Evolutionary conservation across 805 yeast species (phyloP).

Genomic region (Lipomyces sp.): DNA sequence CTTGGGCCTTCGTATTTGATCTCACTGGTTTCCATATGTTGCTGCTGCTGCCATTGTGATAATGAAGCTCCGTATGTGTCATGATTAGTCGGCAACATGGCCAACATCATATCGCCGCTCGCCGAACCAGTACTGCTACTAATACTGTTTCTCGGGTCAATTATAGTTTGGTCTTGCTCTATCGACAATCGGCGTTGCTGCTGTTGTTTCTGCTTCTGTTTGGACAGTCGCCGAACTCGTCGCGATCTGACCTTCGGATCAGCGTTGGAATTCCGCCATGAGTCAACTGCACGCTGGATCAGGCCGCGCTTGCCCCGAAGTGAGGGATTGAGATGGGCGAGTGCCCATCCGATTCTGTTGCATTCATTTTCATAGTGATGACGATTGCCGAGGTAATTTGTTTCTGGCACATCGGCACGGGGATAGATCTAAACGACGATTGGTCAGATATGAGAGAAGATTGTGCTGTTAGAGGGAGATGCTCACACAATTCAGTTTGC

Average conservation of each 20-base stretch:
- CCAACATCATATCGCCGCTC: neutral
- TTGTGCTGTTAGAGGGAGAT: no score
- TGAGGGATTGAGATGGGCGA: slow-evolving; percentile 51
- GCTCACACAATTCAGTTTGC: slow-evolving; percentile 48
- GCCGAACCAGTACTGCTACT: neutral
- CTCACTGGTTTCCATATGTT: neutral
- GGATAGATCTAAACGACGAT: slow-evolving; percentile 48
- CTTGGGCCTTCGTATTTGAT: neutral
- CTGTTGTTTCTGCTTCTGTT: slow-evolving; percentile 18
- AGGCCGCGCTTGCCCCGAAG: slow-evolving; percentile 54
- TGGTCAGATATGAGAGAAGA: slow-evolving; percentile 1
- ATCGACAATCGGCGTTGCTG: neutral
- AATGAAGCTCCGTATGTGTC: neutral
- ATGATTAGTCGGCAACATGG: neutral
- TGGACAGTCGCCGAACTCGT: slow-evolving; percentile 48
- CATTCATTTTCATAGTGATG: slow-evolving; percentile 54
- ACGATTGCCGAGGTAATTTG: slow-evolving; percentile 54
- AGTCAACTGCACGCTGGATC: slow-evolving; percentile 58
- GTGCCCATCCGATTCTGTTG: slow-evolving; percentile 56
- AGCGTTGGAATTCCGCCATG: slow-evolving; percentile 55
- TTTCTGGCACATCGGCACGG: slow-evolving; percentile 52
- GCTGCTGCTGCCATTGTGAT: neutral
- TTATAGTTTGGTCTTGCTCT: neutral
- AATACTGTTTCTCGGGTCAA: slow-evolving; percentile 1
- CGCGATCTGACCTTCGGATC: slow-evolving; percentile 52